Conservation (phyloP, 169 alveolate genomes). For the Eimeria sp. region DNA sequence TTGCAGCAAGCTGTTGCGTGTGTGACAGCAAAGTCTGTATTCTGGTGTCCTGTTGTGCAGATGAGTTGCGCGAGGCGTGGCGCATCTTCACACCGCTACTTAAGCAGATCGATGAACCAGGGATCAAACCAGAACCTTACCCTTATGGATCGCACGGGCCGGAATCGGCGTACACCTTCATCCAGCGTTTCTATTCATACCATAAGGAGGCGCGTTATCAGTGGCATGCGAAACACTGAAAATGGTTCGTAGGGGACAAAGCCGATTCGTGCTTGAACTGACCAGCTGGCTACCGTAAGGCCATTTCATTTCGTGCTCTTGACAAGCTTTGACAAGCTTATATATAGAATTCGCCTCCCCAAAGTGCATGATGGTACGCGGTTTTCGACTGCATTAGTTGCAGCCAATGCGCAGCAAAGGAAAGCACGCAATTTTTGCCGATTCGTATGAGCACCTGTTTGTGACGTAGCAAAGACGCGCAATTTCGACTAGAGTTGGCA, state of each 20-base stretch:
- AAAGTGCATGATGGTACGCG: background rate
- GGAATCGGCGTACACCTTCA: conserved; percentile 83
- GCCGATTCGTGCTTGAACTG: background rate
- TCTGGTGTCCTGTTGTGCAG: conserved; percentile 39
- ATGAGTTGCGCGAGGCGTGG: conserved; percentile 89
- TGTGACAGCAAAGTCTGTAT: background rate
- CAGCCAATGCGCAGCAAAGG: background rate
- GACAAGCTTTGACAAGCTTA: background rate
- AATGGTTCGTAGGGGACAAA: background rate
- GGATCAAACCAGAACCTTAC: conserved; percentile 86
- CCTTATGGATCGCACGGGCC: conserved; percentile 89
- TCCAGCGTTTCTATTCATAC: conserved; percentile 81
- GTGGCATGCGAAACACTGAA: conserved; percentile 72
- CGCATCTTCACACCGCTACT: conserved; percentile 89
- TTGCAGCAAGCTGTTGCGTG: background rate
- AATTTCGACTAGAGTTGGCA: background rate
- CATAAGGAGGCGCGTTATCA: conserved; percentile 82
- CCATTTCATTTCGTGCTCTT: background rate
- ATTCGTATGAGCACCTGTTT: background rate
- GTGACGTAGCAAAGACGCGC: background rate
- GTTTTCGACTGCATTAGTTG: background rate
- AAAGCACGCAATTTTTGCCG: background rate
- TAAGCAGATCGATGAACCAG: conserved; percentile 84
- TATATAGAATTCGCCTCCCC: background rate
- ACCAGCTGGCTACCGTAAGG: background rate